Percentiles rank a stretch among this genome's conserved stretches.
phyloP scores from a whole-genome alignment of 192 early-diverging fungal genomes.

The Mycoemilia scoparia region DNA sequence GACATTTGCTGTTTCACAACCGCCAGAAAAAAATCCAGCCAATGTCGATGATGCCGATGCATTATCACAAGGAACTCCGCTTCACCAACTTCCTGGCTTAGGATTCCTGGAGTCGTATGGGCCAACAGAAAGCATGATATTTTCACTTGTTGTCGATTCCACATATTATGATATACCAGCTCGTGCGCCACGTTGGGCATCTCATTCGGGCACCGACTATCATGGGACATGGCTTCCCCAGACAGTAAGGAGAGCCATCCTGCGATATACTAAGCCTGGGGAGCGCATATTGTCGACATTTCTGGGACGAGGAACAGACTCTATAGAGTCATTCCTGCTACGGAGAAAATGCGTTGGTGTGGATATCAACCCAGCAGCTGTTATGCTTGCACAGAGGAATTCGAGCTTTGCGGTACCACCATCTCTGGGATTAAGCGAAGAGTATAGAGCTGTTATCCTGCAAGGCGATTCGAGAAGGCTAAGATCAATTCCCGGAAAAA shows the following conservation, averaged over 20 bases:
- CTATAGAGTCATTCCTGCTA: slow-evolving; percentile 71
- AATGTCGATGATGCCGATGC: too few species aligned
- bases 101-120: slow-evolving; percentile 22
- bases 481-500: slow-evolving; percentile 23
- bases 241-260: slow-evolving; percentile 58
- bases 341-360: slow-evolving; percentile 61
- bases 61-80: too few species aligned
- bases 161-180: slow-evolving; percentile 86
- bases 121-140: slow-evolving; percentile 33
- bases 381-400: slow-evolving; percentile 68
- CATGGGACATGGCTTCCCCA: slow-evolving; percentile 92
- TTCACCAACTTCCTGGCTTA: too few species aligned
- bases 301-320: slow-evolving; percentile 83
- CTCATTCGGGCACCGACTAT: slow-evolving; percentile 85
- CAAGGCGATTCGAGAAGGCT: slow-evolving; percentile 65
- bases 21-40: slow-evolving; percentile 10
- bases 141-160: slow-evolving; percentile 55
- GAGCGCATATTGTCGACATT: slow-evolving; percentile 80
- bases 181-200: slow-evolving; percentile 74
- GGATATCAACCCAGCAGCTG: slow-evolving; percentile 78
- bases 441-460: slow-evolving; percentile 64
- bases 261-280: slow-evolving; percentile 54
- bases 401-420: slow-evolving; percentile 63
- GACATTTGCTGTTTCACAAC: slow-evolving; percentile 10
- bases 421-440: slow-evolving; percentile 39